phyloP scores from a whole-genome alignment of 345 rosid species.

The Eucalyptus marginata region DNA sequence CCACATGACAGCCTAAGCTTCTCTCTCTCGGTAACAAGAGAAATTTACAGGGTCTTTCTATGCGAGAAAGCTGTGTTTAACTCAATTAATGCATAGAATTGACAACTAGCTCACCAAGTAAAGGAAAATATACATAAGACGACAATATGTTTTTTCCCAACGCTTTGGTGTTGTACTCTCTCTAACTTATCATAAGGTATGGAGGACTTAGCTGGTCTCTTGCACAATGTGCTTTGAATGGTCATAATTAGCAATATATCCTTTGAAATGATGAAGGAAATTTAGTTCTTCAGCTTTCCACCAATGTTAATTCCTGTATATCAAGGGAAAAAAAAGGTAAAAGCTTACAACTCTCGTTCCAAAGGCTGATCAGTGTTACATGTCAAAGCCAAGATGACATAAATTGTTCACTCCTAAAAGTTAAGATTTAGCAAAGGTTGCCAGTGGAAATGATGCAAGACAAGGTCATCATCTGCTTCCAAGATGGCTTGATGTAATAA shows the following conservation, averaged over 20 bases:
- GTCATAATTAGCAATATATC: not conserved
- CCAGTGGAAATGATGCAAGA: not conserved
- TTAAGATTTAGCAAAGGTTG: not conserved
- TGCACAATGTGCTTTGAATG: not conserved
- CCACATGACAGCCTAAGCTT: not conserved
- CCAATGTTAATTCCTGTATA: not conserved
- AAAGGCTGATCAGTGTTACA: not conserved
- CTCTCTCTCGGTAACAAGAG: not conserved
- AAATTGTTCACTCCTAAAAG: not conserved
- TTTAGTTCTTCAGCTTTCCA: not conserved
- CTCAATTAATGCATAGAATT: not conserved
- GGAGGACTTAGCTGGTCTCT: fast-evolving
- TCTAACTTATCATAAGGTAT: not conserved
- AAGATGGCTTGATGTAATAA: not conserved
- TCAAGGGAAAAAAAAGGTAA: too few species aligned
- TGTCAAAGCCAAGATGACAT: not conserved
- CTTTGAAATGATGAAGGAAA: not conserved
- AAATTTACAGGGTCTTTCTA: not conserved
- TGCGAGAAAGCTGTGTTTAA: not conserved
- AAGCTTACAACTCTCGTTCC: not conserved
- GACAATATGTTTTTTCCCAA: not conserved
- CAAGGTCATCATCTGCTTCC: not conserved
- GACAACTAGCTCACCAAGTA: not conserved
- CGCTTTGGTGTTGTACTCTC: not conserved
- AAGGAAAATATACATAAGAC: not conserved